Conservation (phyloP, 345 rosid species). For the Ceriops zippeliana region DNA sequence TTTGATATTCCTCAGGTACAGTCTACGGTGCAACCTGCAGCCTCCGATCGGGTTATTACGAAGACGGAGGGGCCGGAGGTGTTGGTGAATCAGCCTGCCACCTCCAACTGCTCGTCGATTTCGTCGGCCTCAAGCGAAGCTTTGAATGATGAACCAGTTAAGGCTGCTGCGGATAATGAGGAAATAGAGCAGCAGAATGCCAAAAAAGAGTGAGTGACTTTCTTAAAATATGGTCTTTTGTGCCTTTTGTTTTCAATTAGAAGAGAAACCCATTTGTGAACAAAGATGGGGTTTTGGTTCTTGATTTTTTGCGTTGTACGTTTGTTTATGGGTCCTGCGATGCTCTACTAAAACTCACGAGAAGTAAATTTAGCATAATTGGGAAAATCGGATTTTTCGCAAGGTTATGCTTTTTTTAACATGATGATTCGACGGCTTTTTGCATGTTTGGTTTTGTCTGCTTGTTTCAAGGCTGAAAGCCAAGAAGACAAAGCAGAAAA, state of each 20-base stretch:
- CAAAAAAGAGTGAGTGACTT: constrained; percentile 52
- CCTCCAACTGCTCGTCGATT: constrained; percentile 82
- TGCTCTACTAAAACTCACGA: neutral
- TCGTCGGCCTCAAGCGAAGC: constrained; percentile 81
- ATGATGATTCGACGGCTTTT: constrained; percentile 5
- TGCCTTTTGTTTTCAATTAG: neutral
- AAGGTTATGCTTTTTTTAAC: neutral
- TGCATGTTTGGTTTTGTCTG: constrained; percentile 9
- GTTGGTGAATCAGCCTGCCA: constrained; percentile 54
- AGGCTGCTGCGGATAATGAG: constrained; percentile 30
- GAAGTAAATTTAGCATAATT: constrained; percentile 8
- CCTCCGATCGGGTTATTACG: constrained; percentile 8
- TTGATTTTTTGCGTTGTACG: neutral
- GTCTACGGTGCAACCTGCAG: constrained; percentile 23
- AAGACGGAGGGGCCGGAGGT: constrained; percentile 40
- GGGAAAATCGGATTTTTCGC: neutral
- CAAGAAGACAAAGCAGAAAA: constrained; percentile 78
- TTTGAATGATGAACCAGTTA: constrained; percentile 42
- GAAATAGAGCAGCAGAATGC: constrained; percentile 43
- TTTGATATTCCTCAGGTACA: constrained; percentile 33
- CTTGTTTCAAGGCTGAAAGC: constrained; percentile 45
- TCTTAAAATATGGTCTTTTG: constrained; percentile 3
- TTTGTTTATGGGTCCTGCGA: neutral
- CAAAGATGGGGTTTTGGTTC: neutral
- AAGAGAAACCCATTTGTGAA: neutral